Evolutionary conservation across 2,329 filamentous ascomycete species (phyloP), one percentile per base, ranked within the genome.

Genomic region (Metarhizium humberi): DNA sequence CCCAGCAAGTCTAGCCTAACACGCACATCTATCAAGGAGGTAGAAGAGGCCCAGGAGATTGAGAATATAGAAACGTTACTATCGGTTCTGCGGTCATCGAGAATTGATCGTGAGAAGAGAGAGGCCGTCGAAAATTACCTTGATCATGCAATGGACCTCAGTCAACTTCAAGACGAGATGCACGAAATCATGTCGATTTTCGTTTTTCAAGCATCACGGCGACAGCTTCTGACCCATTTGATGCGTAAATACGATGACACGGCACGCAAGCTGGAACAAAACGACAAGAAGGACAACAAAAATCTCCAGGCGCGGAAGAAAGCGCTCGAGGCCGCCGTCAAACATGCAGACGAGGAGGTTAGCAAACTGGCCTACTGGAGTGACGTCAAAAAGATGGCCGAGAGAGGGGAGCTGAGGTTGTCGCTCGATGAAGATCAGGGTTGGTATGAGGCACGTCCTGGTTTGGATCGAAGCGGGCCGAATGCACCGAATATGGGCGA

Each of bases 91-190:
- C 86, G 85, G 59, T 73, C 73, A 43, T 83, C 87, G 6, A 80
- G 85, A 7, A 90, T 99, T 61, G 94, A 99, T 67, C 82, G 94
- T 38, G 92, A 97, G 73, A 97, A 94, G 74, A 84, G 95, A 56
- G 86, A 92, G 58, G 86, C 87, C 0, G 79, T 96, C 25, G 84
- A 87, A 63, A 88, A 82, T 59, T 99, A 96, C 66, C 76, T 96
- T n/a, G 75, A 84, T 46, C 78, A 94, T 53, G 88, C 83, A 6
- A 84, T 88, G 29, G 90, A 96, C 62, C 74, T 97, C 32, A 78
- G 79, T 54, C 87, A 90, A 58, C 75, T 99, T 20, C 79, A 87
- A 58, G 79, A 87, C 55, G 78, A 85, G 67, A 92, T 96, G 78
- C 86, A 89, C 55, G 84, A 90, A 48, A 88, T 96, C 61, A 92